Conservation (phyloP, 352 stramenopile species). For the Phytophthora crassamura region DNA sequence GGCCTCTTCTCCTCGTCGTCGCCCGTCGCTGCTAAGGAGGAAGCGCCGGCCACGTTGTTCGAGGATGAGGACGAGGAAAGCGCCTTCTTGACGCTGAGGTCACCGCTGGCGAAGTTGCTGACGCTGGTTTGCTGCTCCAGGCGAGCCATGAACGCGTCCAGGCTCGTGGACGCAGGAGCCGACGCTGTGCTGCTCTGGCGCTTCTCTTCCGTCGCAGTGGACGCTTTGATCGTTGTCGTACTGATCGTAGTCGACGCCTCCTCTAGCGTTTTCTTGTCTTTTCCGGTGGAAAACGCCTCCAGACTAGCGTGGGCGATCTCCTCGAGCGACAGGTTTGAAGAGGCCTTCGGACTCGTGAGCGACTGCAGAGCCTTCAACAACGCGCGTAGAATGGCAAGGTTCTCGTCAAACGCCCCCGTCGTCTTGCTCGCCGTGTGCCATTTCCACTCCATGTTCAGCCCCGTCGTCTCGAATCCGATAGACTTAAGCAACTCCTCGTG, state of each 20-base stretch:
- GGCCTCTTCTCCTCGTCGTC: constrained; percentile 44
- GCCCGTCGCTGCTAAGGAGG: neutral
- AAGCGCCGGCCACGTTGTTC: neutral
- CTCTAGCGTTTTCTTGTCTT: constrained; percentile 34
- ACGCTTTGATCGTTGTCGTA: constrained; percentile 16
- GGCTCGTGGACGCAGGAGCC: constrained; percentile 29
- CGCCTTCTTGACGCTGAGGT: constrained; percentile 23
- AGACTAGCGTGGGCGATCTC: constrained; percentile 56
- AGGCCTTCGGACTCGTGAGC: constrained; percentile 41
- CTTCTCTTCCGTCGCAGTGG: constrained; percentile 25
- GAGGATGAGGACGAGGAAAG: neutral
- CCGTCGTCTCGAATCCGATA: constrained; percentile 78
- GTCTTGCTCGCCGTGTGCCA: constrained; percentile 71
- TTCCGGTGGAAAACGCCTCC: constrained; percentile 29
- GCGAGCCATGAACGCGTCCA: constrained; percentile 64
- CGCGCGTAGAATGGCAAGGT: constrained; percentile 68
- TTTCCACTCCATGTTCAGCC: constrained; percentile 87
- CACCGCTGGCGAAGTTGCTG: constrained; percentile 32
- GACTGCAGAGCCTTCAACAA: constrained; percentile 69
- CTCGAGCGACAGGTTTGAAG: constrained; percentile 58
- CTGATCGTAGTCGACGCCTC: neutral
- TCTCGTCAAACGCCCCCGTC: constrained; percentile 72
- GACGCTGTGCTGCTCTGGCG: neutral
- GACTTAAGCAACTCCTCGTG: constrained; percentile 78
- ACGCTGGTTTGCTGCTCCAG: constrained; percentile 57